These are phyloP conservation scores for Protomyces arabidopsidicola DNA, from an alignment of 1,139 yeast genomes.

Conservation along the genomic window DNA sequence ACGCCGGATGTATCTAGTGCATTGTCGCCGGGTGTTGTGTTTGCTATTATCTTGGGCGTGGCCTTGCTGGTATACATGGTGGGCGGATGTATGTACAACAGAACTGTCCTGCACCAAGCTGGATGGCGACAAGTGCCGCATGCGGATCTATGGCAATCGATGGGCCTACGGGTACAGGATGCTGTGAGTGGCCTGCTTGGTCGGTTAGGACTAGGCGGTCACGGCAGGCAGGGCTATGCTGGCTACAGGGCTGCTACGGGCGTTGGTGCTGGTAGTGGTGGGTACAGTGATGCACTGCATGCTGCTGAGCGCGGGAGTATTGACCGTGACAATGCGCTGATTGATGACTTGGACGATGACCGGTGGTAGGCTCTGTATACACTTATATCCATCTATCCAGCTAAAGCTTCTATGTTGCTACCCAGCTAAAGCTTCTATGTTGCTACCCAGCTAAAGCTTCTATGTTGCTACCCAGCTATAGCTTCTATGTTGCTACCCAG, in stretches of 20 bases:
- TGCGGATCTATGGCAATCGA: constrained; percentile 25
- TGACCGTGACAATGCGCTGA: constrained; percentile 20
- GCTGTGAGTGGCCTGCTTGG: constrained; percentile 4
- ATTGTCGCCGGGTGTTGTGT: constrained; percentile 22
- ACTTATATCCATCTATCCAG: background rate
- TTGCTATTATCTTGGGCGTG: constrained; percentile 15
- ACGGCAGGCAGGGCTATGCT: background rate
- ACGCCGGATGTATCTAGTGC: constrained; percentile 19
- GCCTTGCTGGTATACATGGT: constrained; percentile 27
- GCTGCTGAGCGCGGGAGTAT: constrained; percentile 14
- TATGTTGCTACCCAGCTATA: too few relatives aligned
- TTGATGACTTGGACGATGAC: constrained; percentile 26
- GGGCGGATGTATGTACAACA: constrained; percentile 28
- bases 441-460: too few relatives aligned
- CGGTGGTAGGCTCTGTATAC: constrained; percentile 3
- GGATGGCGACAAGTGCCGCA: constrained; percentile 30
- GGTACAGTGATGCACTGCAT: background rate
- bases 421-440: too few relatives aligned
- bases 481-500: too few relatives aligned
- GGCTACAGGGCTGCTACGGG: background rate
- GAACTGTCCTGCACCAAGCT: constrained; percentile 22
- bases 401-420: too few relatives aligned
- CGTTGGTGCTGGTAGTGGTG: background rate
- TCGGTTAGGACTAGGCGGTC: background rate
- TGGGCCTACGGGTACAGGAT: constrained; percentile 1